phyloP scores from a whole-genome alignment of 768 basidiomycete species.

The Termitomyces eurrhizus region DNA sequence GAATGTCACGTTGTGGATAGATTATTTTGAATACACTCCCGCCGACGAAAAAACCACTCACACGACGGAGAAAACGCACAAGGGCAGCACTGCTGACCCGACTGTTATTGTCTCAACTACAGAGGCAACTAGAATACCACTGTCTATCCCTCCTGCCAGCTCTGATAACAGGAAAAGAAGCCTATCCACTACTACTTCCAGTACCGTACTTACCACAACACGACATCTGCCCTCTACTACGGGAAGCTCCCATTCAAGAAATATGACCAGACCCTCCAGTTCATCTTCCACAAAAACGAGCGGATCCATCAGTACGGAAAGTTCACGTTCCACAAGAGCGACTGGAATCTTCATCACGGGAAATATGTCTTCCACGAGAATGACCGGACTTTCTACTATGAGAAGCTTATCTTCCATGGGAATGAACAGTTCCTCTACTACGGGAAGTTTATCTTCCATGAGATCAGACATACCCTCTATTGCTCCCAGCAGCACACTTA shows the following conservation, averaged over 20 bases:
- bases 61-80: background rate
- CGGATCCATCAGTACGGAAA: background rate
- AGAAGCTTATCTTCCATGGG: background rate
- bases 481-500: background rate
- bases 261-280: background rate
- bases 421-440: background rate
- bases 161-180: background rate
- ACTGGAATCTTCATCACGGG: too few relatives aligned
- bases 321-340: background rate
- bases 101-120: too few relatives aligned
- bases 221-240: background rate
- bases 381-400: too few relatives aligned
- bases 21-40: slow-evolving; percentile 8
- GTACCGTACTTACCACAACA: background rate
- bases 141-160: background rate
- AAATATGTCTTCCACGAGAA: background rate
- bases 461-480: too few relatives aligned
- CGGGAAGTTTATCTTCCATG: too few relatives aligned
- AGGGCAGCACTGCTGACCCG: background rate
- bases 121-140: background rate
- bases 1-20: slow-evolving; percentile 14
- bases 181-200: background rate
- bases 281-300: background rate
- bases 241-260: background rate
- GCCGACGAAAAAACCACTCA: too few relatives aligned